Base-by-base conservation (phyloP, 139 green algal genomes). In the Chlamydomonas sp. region DNA sequence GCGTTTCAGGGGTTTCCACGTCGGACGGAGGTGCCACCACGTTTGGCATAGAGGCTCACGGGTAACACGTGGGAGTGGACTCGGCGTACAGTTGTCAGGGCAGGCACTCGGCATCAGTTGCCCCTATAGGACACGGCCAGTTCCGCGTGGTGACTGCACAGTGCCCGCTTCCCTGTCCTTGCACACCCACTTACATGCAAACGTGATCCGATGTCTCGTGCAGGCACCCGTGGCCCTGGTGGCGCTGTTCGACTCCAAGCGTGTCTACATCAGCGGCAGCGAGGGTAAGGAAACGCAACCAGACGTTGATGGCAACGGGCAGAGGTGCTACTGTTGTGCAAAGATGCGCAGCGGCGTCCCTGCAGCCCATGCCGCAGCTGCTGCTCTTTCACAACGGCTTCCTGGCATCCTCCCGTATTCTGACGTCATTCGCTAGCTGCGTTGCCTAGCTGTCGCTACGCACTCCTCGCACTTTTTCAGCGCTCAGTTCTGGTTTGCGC, bases 211-310 rank as follows among this genome's bases (percentile, higher is more conserved):
- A 49, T 49, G 31, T 49, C 31, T 49, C 31, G 31, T 49, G 15
- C 83, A 89, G 85, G 84, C 88, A 0, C 84, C 87, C 3, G 88
- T 87, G 49, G 88, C 87, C 8, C 85, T 94, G 82, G 89, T 90
- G 58, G 91, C 91, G 2, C 85, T 93, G 63, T 91, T 93, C 68
- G 91, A 92, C 18, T 78, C 87, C 17, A 88, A 93, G 85, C 78
- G 64, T 1, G 90, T 94, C 12, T 93, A 90, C 84, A 89, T 94
- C 80, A 86, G 82, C 72, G 82, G 82, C 71, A 86, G 82, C 71
- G 82, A 86, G 62, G 82, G 82, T 86, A n/a, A 49, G 31, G 31
- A 49, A 49, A 49, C 31, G 31, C 31, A 49, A 49, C 63, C 64
- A 58, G 75, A 91, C n/a, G 15, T 20, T 79, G 75, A 79, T 12